Conservation (phyloP, 805 yeast genomes). For the Sugiyamaella chiloensis region DNA sequence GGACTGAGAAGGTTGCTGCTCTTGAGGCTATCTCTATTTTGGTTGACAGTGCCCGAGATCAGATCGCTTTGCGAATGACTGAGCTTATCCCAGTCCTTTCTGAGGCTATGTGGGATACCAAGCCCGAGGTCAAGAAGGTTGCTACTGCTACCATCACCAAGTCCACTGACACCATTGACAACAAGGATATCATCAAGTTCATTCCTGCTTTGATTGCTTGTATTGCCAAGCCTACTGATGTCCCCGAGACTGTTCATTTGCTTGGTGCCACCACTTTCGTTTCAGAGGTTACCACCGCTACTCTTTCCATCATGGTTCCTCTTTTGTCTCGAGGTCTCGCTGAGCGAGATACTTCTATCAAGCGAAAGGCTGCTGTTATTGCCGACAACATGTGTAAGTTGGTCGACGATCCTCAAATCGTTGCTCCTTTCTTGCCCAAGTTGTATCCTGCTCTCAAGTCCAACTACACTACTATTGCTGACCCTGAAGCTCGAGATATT, state of each 20-base stretch:
- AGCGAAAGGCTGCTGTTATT: slow-evolving; percentile 99
- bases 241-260: slow-evolving; percentile 97
- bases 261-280: slow-evolving; percentile 99
- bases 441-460: slow-evolving; percentile 94
- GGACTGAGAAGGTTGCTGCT: slow-evolving; percentile 97
- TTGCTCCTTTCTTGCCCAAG: slow-evolving; percentile 97
- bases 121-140: slow-evolving; percentile 94
- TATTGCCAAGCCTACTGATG: slow-evolving; percentile 94
- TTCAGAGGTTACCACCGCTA: slow-evolving; percentile 99
- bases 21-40: slow-evolving; percentile 79
- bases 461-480: slow-evolving; percentile 96
- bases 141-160: slow-evolving; percentile 94
- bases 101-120: slow-evolving; percentile 99
- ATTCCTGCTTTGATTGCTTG: slow-evolving; percentile 96
- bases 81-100: slow-evolving; percentile 97
- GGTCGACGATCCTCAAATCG: slow-evolving; percentile 99
- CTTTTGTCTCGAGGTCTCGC: slow-evolving; percentile 98
- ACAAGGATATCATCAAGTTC: slow-evolving; percentile 99
- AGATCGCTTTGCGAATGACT: slow-evolving; percentile 98
- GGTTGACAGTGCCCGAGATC: slow-evolving; percentile 93
- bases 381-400: slow-evolving; percentile 99
- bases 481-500: slow-evolving; percentile 99
- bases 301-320: slow-evolving; percentile 99
- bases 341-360: slow-evolving; percentile 99
- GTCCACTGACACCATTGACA: slow-evolving; percentile 95